Evolutionary conservation across 805 yeast species (phyloP).

Genomic region (Cyberlindnera amylophila): DNA sequence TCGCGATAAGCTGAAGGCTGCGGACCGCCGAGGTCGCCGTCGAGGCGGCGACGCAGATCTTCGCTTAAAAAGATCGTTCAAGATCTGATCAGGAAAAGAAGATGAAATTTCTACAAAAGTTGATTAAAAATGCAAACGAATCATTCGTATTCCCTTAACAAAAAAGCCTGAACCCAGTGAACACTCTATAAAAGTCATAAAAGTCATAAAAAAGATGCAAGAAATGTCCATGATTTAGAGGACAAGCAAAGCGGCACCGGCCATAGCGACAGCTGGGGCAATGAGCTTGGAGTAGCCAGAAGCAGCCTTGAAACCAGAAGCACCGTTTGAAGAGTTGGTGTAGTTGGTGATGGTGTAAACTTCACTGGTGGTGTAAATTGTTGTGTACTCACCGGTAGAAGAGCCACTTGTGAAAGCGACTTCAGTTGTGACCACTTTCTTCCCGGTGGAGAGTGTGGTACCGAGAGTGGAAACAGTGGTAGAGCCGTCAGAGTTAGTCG

Average conservation of each 20-base stretch:
- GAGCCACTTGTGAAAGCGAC: slow-evolving; percentile 14
- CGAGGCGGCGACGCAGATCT: no score
- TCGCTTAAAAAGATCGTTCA: no score
- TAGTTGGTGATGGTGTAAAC: slow-evolving; percentile 14
- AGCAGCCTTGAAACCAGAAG: slow-evolving; percentile 8
- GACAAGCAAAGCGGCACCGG: slow-evolving; percentile 15
- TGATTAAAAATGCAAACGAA: not conserved
- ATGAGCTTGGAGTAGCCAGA: slow-evolving; percentile 5
- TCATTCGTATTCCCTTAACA: no score
- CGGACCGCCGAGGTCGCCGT: no score
- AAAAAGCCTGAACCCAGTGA: not conserved
- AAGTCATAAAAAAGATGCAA: slow-evolving; percentile 2
- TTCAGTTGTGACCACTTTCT: slow-evolving; percentile 13
- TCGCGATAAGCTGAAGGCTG: no score
- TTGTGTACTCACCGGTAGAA: slow-evolving; percentile 15
- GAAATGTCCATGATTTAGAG: not conserved
- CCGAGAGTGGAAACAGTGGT: slow-evolving; percentile 12
- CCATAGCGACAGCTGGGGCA: slow-evolving; percentile 14
- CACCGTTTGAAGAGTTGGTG: slow-evolving; percentile 16
- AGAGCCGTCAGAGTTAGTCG: slow-evolving; percentile 11
- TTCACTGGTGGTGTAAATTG: slow-evolving; percentile 14
- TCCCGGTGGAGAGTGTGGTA: slow-evolving; percentile 10
- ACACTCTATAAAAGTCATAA: slow-evolving; percentile 4
- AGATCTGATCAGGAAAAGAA: no score
- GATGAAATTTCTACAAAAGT: no score